phyloP scores from a whole-genome alignment of 768 basidiomycete species.

The Kockovaella imperatae region DNA sequence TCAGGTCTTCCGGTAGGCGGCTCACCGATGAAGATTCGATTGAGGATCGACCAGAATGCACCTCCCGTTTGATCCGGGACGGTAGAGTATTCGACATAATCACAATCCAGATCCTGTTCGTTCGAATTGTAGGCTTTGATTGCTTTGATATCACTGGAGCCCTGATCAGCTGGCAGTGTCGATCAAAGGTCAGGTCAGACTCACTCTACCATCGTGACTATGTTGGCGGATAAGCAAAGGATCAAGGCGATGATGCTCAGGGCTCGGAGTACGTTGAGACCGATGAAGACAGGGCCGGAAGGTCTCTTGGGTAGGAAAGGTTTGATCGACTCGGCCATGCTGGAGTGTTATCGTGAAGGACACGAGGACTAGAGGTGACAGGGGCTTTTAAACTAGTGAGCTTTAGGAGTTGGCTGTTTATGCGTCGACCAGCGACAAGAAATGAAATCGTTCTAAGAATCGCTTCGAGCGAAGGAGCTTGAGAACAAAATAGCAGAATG shows the following conservation, averaged over 20 bases:
- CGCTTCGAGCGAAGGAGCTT: no score
- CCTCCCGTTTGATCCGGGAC: slow-evolving; percentile 88
- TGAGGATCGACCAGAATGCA: slow-evolving; percentile 82
- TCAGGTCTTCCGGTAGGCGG: background rate
- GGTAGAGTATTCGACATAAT: slow-evolving; percentile 64
- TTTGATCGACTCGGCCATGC: slow-evolving; percentile 18
- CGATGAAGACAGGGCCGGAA: slow-evolving; percentile 42
- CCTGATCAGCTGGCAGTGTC: background rate
- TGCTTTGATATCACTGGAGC: slow-evolving; percentile 38
- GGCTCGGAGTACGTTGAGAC: slow-evolving; percentile 67
- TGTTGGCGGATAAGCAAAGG: slow-evolving; percentile 60
- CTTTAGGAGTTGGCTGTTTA: no score
- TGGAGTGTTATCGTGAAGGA: no score
- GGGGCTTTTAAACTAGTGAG: no score
- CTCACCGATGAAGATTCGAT: slow-evolving; percentile 66
- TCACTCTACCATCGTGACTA: slow-evolving; percentile 50
- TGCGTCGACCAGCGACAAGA: no score
- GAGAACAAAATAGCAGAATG: no score
- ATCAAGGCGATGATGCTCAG: slow-evolving; percentile 71
- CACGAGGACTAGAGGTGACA: no score
- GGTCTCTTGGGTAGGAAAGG: slow-evolving; percentile 31
- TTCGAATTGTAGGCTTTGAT: slow-evolving; percentile 22
- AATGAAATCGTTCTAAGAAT: no score
- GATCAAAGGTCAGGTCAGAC: slow-evolving; percentile 6
- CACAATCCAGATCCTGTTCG: slow-evolving; percentile 51